A percentile compares a stretch with the other conserved stretches of the same genome.
Conservation (phyloP, 2,329 filamentous ascomycete genomes). For the Paecilomyces fulvus region DNA sequence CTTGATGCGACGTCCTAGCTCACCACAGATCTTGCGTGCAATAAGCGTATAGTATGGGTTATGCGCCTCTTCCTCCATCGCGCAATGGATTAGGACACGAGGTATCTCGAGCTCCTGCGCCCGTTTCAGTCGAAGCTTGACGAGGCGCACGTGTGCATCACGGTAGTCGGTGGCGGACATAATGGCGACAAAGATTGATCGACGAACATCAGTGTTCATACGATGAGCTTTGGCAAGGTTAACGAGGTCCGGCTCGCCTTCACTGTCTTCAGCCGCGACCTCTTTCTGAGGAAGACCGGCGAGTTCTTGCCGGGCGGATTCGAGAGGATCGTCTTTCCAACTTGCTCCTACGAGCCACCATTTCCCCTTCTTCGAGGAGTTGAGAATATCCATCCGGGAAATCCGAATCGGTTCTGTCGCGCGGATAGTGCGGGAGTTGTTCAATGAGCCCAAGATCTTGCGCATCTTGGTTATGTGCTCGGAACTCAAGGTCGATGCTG, state of each 20-base stretch:
- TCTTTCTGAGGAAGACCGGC: conserved; percentile 7
- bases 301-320: conserved; percentile 26
- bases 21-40: conserved; percentile 63
- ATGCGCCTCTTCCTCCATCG: conserved; percentile 71
- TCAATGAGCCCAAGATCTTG: conserved; percentile 74
- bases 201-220: conserved; percentile 77
- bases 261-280: conserved; percentile 19
- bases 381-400: conserved; percentile 69
- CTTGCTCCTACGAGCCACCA: conserved; percentile 99
- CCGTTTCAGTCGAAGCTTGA: conserved; percentile 77
- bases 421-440: conserved; percentile 54
- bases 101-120: conserved; percentile 81
- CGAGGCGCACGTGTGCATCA: conserved; percentile 70
- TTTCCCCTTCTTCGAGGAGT: conserved; percentile 80
- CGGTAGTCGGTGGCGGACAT: conserved; percentile 77
- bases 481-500: conserved; percentile 62
- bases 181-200: conserved; percentile 87
- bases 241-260: conserved; percentile 52
- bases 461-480: conserved; percentile 85
- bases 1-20: conserved; percentile 59
- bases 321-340: conserved; percentile 49
- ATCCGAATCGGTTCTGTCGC: conserved; percentile 75
- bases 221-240: conserved; percentile 71
- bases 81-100: conserved; percentile 78
- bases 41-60: conserved; percentile 92